These are phyloP conservation scores for Brassica rapa DNA, from an alignment of 345 rosid genomes.

Conservation along the genomic window DNA sequence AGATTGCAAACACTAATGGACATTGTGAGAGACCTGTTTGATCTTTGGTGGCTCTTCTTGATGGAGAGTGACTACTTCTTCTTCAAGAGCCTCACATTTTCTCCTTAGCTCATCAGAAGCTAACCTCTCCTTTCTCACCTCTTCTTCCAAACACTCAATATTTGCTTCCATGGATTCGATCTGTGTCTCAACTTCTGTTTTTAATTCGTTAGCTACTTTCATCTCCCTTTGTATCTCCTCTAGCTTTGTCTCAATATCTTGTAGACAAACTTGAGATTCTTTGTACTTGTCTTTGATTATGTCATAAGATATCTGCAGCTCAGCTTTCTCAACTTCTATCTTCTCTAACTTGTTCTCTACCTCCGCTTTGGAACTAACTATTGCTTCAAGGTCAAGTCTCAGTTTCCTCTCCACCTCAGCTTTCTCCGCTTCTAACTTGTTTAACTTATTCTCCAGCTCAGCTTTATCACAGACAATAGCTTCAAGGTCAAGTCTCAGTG, in stretches of 20 bases:
- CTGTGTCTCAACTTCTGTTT: slow-evolving; percentile 57
- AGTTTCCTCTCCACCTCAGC: slow-evolving; percentile 41
- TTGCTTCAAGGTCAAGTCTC: slow-evolving; percentile 54
- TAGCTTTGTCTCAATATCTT: slow-evolving; percentile 51
- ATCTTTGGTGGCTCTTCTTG: slow-evolving; percentile 76
- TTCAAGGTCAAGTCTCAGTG: slow-evolving; percentile 55
- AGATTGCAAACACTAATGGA: background rate
- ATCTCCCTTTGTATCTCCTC: slow-evolving; percentile 52
- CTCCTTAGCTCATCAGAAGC: slow-evolving; percentile 45
- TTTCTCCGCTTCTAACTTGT: slow-evolving; percentile 45
- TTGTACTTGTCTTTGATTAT: slow-evolving; percentile 45
- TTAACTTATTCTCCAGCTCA: slow-evolving; percentile 53
- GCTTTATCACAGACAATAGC: slow-evolving; percentile 38
- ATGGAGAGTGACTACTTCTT: slow-evolving; percentile 57
- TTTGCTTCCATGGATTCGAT: slow-evolving; percentile 54
- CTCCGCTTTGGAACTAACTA: slow-evolving; percentile 43
- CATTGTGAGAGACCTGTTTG: slow-evolving; percentile 60
- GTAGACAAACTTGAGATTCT: slow-evolving; percentile 53
- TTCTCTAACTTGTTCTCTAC: slow-evolving; percentile 52
- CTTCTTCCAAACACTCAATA: slow-evolving; percentile 59
- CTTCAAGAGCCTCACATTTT: slow-evolving; percentile 69
- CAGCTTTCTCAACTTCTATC: slow-evolving; percentile 52
- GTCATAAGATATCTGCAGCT: slow-evolving; percentile 59
- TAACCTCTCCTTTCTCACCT: slow-evolving; percentile 58
- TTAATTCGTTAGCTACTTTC: slow-evolving; percentile 47